Evolutionary conservation across 164 flowering plant species (phyloP).

Genomic region (Euptelea pleiosperma): DNA sequence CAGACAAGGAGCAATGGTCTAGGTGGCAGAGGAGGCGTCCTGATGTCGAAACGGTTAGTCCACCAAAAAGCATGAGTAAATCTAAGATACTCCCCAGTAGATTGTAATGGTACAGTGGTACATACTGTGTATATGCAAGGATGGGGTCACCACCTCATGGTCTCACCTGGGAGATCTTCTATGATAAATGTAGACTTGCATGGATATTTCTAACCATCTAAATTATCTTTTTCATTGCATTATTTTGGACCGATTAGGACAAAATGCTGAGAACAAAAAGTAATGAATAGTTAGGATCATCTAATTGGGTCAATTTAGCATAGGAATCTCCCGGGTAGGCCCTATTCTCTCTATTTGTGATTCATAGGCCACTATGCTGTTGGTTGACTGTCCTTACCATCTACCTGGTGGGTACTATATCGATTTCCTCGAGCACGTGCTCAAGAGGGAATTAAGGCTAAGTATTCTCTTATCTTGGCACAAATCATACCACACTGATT

Average conservation of each 20-base stretch:
- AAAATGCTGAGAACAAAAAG: neutral
- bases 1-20: conserved; percentile 84
- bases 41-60: conserved; percentile 85
- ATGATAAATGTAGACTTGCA: too few species aligned
- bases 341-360: neutral
- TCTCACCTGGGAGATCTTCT: conserved; percentile 2
- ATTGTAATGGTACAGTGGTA: neutral
- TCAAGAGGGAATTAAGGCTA: neutral
- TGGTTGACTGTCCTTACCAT: neutral
- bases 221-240: neutral
- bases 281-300: neutral
- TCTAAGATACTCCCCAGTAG: neutral
- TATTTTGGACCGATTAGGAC: too few species aligned
- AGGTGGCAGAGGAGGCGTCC: conserved; percentile 94
- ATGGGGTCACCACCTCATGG: neutral
- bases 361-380: neutral
- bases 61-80: neutral
- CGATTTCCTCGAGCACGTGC: neutral
- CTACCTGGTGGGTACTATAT: neutral
- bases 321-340: neutral
- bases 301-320: neutral
- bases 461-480: neutral
- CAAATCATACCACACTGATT: neutral
- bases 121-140: neutral
- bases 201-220: neutral